Conservation (phyloP, 2,329 filamentous ascomycete genomes). For the Chaetomium strumarium region DNA sequence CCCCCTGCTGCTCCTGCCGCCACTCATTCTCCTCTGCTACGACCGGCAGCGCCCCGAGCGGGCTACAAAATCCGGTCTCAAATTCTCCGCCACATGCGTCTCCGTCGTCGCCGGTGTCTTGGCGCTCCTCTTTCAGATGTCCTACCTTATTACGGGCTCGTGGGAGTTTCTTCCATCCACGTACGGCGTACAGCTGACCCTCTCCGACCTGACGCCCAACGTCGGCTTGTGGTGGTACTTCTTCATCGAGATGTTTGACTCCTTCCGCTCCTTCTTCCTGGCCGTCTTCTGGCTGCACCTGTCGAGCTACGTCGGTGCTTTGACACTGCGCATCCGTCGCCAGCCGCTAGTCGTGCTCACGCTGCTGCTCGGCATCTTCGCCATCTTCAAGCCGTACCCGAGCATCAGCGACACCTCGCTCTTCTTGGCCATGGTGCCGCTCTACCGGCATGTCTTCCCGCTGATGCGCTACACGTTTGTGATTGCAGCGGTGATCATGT, state of each 20-base stretch:
- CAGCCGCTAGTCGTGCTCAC: conserved; percentile 84
- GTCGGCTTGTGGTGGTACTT: conserved; percentile 99
- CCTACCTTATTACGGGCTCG: conserved; percentile 67
- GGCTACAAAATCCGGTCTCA: conserved; percentile 31
- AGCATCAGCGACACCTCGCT: conserved; percentile 85
- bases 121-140: conserved; percentile 62
- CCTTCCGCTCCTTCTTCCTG: conserved; percentile 93
- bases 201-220: conserved; percentile 91
- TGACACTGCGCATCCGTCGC: conserved; percentile 73
- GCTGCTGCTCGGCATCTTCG: conserved; percentile 81
- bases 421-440: conserved; percentile 73
- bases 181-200: conserved; percentile 85
- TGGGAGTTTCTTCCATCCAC: conserved; percentile 86
- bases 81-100: conserved; percentile 52
- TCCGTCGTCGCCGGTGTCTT: conserved; percentile 49
- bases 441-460: conserved; percentile 89
- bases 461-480: conserved; percentile 93
- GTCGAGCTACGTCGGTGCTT: conserved; percentile 77
- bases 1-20: conserved; percentile 77
- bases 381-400: conserved; percentile 95
- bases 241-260: conserved; percentile 99
- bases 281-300: conserved; percentile 98
- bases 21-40: conserved; percentile 73
- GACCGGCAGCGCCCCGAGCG: conserved; percentile 49
- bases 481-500: conserved; percentile 73